Evolutionary conservation across 805 yeast genomes (phyloP), one percentile per base, ranked within the genome.

Genomic region (Citeromyces matritensis): DNA sequence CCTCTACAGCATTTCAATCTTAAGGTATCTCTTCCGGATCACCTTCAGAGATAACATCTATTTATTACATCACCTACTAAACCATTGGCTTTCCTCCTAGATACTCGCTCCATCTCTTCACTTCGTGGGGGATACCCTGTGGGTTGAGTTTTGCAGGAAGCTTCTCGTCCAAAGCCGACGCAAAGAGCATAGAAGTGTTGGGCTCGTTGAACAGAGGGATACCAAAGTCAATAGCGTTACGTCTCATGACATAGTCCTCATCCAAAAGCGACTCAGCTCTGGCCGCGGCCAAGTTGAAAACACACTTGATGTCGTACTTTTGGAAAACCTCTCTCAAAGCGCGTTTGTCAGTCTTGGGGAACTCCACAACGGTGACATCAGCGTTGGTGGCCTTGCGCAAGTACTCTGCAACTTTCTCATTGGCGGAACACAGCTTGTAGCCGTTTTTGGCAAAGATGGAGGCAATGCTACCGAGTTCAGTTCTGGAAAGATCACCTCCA

Each of bases 201-300:
- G 97, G 95, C 63, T 91, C 99, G 52, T 88, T 91, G 65, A 91
- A 88, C 51, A 91, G 65, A 27, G 98, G 95, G 48, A 88, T 78
- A 37, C 82, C 97, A 53, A 91, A 91, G 56, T 91, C 99, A 60
- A 91, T 93, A 30, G 99, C 97, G 55, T 91, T 91, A 65, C 99
- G 79, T 66, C 99, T 79, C 98, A 91, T 91, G 36, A 88, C 77
- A 56, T 91, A 91, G 58, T 91, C 96, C 56, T 80, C 78, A 49
- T 91, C 96, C 40, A 71, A 56, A 40, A 83, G 65, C 40, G 69
- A 60, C 47, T 82, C 93, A 28, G 97, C 99, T 53, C 95, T 73
- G 27, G 82, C 79, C 44, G 66, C 66, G 33, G 98, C 96, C 48
- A 91, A 69, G 61, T 91, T 91, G 70, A 88, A 76, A 11, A 91